A percentile compares a stretch with the other conserved stretches of the same genome.
Conservation (phyloP, 345 rosid species). For the Euphorbia lathyris region DNA sequence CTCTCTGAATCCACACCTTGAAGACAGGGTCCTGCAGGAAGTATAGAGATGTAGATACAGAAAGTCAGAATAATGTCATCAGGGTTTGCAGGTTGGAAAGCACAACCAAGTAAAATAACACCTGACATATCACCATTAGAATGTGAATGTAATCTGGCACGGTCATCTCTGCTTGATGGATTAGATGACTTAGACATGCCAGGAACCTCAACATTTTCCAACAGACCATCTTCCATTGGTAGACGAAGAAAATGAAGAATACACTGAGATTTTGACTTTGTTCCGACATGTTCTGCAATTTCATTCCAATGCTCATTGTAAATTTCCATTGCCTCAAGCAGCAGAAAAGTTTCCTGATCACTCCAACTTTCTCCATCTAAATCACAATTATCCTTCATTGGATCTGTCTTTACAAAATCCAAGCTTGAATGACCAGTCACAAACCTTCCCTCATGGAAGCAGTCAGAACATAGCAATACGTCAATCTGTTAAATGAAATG, state of each 20-base stretch:
- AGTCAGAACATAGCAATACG: conserved; percentile 59
- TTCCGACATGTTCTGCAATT: conserved; percentile 87
- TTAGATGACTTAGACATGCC: conserved; percentile 35
- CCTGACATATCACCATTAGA: conserved; percentile 59
- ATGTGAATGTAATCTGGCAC: conserved; percentile 36
- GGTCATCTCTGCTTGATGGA: conserved; percentile 50
- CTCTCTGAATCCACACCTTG: conserved; percentile 59
- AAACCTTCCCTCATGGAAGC: conserved; percentile 87
- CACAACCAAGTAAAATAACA: conserved; percentile 23
- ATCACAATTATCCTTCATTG: conserved; percentile 59
- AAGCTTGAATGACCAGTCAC: conserved; percentile 83
- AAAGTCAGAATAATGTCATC: conserved; percentile 9
- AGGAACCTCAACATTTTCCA: conserved; percentile 86
- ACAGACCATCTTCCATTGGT: conserved; percentile 78
- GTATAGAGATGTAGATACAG: conserved; percentile 8
- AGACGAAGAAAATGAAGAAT: conserved; percentile 87
- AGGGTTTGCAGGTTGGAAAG: conserved; percentile 7
- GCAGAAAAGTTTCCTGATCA: conserved; percentile 83
- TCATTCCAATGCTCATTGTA: conserved; percentile 85
- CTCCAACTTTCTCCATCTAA: conserved; percentile 87
- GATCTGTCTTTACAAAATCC: conserved; percentile 74
- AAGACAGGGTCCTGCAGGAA: conserved; percentile 39
- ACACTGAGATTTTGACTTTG: conserved; percentile 97
- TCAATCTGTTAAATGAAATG: conserved; percentile 62
- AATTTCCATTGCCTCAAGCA: conserved; percentile 91